Evolutionary conservation across 1,284 basidiomycete genomes (phyloP).

Genomic region (Ganoderma meredithae): DNA sequence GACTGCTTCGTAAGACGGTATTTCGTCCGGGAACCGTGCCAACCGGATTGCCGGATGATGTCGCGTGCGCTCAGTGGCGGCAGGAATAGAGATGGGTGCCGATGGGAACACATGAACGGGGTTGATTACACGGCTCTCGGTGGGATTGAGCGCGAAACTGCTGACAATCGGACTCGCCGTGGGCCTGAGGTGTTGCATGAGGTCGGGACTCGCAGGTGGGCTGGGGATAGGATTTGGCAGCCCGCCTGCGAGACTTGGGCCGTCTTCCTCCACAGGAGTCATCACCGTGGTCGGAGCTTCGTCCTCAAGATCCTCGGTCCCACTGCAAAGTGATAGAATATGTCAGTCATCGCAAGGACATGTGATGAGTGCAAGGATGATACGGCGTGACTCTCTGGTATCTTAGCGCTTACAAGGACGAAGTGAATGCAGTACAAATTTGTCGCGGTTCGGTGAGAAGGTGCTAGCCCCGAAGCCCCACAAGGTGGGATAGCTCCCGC

Average conservation of each 20-base stretch:
- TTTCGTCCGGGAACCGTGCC: conserved; percentile 20
- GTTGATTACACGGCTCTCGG: background rate
- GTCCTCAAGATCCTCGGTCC: conserved; percentile 29
- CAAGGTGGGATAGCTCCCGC: background rate
- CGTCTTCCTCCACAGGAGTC: conserved; percentile 29
- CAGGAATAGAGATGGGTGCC: conserved; percentile 15
- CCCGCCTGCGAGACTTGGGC: conserved; percentile 9
- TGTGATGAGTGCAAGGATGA: background rate
- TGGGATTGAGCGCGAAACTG: background rate
- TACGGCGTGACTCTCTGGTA: background rate
- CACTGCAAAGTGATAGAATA: conserved; percentile 14
- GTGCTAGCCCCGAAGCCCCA: background rate
- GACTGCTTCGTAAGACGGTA: conserved; percentile 29
- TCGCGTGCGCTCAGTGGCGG: background rate
- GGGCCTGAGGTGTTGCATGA: background rate
- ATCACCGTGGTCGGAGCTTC: conserved; percentile 29
- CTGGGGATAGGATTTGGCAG: background rate
- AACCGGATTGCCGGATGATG: conserved; percentile 5
- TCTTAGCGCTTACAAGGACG: background rate
- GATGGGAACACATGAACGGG: background rate
- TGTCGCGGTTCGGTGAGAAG: background rate
- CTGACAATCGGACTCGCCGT: background rate
- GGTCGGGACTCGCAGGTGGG: background rate
- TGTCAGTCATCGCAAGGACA: conserved; percentile 3
- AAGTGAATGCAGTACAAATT: background rate